These are phyloP conservation scores for Sporothrix phasma DNA, from an alignment of 2,329 filamentous ascomycete species.

Conservation along the genomic window DNA sequence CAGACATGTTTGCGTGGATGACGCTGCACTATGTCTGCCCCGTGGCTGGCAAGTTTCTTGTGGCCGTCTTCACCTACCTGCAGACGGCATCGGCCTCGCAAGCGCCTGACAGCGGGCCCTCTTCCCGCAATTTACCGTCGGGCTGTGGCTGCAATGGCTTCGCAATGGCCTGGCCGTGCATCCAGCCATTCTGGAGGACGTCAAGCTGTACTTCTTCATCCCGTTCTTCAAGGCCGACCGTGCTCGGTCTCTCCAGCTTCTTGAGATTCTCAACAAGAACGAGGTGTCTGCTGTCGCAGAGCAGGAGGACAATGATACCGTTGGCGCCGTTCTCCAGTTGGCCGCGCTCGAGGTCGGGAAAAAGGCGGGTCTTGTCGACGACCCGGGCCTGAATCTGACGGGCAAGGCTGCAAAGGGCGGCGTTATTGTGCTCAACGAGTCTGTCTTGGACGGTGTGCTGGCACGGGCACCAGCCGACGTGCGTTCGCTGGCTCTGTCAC, in stretches of 20 bases:
- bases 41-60: conserved; percentile 50
- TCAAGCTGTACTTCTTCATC: conserved; percentile 55
- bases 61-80: conserved; percentile 44
- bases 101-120: conserved; percentile 16
- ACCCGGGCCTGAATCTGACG: conserved; percentile 33
- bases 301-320: conserved; percentile 23
- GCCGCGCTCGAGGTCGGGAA: conserved; percentile 62
- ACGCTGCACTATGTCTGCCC: conserved; percentile 47
- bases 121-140: conserved; percentile 27
- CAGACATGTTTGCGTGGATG: conserved; percentile 40
- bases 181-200: conserved; percentile 45
- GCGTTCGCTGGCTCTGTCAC: conserved; percentile 68
- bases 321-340: conserved; percentile 50
- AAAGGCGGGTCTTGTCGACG: conserved; percentile 58
- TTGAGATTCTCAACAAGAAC: conserved; percentile 39
- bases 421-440: conserved; percentile 29
- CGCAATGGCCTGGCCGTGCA: conserved; percentile 39
- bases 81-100: conserved; percentile 24
- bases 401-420: conserved; percentile 16
- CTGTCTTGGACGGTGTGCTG: conserved; percentile 43
- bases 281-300: conserved; percentile 30
- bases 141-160: conserved; percentile 48
- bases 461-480: conserved; percentile 52
- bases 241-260: conserved; percentile 42
- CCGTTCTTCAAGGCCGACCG: conserved; percentile 52